Evolutionary conservation across 2,329 filamentous ascomycete species (phyloP).

Genomic region (Ceratocystis eucalypticola): DNA sequence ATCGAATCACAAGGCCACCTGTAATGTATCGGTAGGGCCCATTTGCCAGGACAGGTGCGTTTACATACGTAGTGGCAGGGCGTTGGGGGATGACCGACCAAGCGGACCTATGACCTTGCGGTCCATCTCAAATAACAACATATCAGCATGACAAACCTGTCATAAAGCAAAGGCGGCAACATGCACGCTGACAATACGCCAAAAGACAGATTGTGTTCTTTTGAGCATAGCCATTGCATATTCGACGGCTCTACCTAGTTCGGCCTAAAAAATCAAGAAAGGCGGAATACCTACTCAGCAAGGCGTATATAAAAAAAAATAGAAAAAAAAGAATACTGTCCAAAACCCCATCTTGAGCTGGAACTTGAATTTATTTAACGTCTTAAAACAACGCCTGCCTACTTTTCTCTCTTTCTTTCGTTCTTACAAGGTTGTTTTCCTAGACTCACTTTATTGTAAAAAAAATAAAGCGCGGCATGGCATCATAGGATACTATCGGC

Average conservation of each 20-base stretch:
- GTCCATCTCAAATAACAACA: neutral
- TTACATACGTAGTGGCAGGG: neutral
- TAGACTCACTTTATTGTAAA: neutral
- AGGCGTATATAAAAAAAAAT: too few relatives aligned
- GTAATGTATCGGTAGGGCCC: neutral
- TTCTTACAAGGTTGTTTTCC: neutral
- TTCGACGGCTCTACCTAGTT: too few relatives aligned
- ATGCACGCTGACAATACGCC: too few relatives aligned
- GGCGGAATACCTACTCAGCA: too few relatives aligned
- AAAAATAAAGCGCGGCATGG: neutral
- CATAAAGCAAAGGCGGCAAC: too few relatives aligned
- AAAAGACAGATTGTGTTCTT: too few relatives aligned
- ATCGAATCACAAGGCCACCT: neutral
- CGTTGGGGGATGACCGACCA: neutral
- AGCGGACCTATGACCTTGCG: neutral
- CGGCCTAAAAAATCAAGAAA: too few relatives aligned
- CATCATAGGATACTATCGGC: neutral
- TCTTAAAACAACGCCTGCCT: neutral
- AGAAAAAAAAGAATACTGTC: too few relatives aligned
- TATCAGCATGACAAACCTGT: too few relatives aligned
- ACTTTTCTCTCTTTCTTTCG: neutral
- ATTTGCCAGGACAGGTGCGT: neutral
- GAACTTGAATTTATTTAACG: too few relatives aligned
- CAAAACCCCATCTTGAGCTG: too few relatives aligned
- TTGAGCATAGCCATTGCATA: too few relatives aligned